phyloP scores from a whole-genome alignment of 768 basidiomycete species.

The Hortiboletus flavorubellus region DNA sequence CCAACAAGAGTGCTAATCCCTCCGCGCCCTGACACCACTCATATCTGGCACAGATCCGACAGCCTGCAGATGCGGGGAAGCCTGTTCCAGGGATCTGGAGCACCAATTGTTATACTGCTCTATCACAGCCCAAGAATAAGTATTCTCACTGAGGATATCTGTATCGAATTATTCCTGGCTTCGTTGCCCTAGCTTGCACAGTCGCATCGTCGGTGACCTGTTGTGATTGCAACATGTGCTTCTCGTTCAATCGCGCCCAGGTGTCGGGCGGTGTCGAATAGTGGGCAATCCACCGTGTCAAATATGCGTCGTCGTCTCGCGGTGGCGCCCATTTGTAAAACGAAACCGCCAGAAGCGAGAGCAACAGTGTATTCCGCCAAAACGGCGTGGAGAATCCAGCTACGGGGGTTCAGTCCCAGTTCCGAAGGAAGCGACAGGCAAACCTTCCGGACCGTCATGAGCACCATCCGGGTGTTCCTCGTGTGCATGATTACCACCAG shows the following conservation, averaged over 20 bases:
- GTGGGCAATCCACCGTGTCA: constrained; percentile 65
- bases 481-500: constrained; percentile 43
- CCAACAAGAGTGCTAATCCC: constrained; percentile 10
- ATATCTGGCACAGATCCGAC: constrained; percentile 48
- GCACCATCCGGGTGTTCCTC: constrained; percentile 36
- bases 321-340: constrained; percentile 70
- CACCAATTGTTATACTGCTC: constrained; percentile 1
- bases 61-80: constrained; percentile 56
- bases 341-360: constrained; percentile 46
- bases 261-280: constrained; percentile 51
- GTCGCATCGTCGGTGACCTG: constrained; percentile 40
- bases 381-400: constrained; percentile 59
- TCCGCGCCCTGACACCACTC: constrained; percentile 35
- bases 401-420: constrained; percentile 8
- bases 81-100: constrained; percentile 52
- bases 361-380: constrained; percentile 63
- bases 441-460: constrained; percentile 61
- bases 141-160: constrained; percentile 72
- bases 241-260: constrained; percentile 55
- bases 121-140: neutral
- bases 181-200: constrained; percentile 41
- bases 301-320: constrained; percentile 54
- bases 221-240: constrained; percentile 47
- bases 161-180: constrained; percentile 54
- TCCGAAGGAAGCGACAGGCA: constrained; percentile 16